Evolutionary conservation across 108 stramenopile species (phyloP), one percentile per base, ranked within the genome.

Genomic region (Skeletonema costatum): DNA sequence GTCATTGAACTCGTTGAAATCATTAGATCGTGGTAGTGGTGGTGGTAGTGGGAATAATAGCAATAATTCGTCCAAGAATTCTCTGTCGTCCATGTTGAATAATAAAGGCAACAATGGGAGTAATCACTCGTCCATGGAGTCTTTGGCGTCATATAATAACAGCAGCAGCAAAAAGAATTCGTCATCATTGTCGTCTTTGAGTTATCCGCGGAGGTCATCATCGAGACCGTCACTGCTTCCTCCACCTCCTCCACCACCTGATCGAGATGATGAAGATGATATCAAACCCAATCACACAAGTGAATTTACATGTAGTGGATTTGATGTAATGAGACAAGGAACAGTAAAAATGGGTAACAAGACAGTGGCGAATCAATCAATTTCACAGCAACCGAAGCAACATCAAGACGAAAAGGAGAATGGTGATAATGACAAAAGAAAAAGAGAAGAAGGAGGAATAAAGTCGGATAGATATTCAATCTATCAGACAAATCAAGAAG

Each of bases 1-100:
- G 44, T 74, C 73, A n/a, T 56, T 74, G 29, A 14, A 32, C 5
- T 74, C 73, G 12, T 41, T 71, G 38, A 17, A n/a, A 17, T 46
- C 44, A 46, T 10, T 32, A 3, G 14, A 46, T 36, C 30, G 29
- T 5, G 5, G 33, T 5, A 35, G 5, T 35, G 5, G 33, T 35
- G 33, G 33, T 50, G 48, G 48, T 25, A 5, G 53, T 38, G 38
- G 63, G 63, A 64, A 29, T 39, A 35, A 29, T 25, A 38, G 63
- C 32, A 61, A 66, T 41, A 21, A 36, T 36, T 66, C 64, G 11
- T 66, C 66, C 38, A 66, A 66, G 44, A 36, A 46, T 30, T 66
- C 66, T 7, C 35, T 62, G 8, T 60, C 38, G 39, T 50, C 71
- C n/a, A 14, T 60, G 21, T 62, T 38, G 56, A 25, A 16, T 5